These are phyloP conservation scores for Cutaneotrichosporon spelunceum DNA, from an alignment of 1,284 basidiomycete genomes.

Conservation along the genomic window DNA sequence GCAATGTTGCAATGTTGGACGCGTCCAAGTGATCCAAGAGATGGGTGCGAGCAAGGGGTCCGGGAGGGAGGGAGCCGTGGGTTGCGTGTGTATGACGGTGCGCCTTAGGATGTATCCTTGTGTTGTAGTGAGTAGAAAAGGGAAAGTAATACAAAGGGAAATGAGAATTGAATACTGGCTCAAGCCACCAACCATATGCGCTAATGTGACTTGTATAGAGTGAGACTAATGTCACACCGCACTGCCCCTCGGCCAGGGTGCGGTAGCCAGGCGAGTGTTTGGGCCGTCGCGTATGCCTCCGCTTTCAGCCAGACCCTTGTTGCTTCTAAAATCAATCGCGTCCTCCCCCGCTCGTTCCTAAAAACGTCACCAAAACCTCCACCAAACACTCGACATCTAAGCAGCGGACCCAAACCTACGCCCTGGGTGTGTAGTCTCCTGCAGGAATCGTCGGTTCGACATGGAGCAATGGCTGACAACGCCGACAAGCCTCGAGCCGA, in stretches of 20 bases:
- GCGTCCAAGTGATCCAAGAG: neutral
- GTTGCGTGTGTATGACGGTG: no score
- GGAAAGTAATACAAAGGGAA: neutral
- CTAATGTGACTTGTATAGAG: no score
- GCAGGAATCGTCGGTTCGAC: neutral
- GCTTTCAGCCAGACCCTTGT: neutral
- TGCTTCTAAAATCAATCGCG: conserved; percentile 5
- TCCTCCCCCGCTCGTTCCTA: neutral
- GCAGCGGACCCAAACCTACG: neutral
- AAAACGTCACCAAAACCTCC: neutral
- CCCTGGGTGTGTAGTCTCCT: neutral
- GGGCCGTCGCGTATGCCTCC: neutral
- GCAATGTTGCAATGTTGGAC: conserved; percentile 1
- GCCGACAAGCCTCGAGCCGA: neutral
- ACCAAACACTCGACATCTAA: neutral
- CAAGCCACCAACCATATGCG: neutral
- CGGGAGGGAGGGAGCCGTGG: no score
- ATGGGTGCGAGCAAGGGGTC: neutral
- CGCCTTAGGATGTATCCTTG: no score
- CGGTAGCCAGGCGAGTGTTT: no score
- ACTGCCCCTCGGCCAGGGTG: no score
- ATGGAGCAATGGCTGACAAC: neutral
- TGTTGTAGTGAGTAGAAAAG: neutral
- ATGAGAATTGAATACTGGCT: no score
- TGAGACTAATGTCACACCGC: no score